Base-by-base conservation (phyloP, 257 asterid species). In the Nicotiana knightiana region DNA sequence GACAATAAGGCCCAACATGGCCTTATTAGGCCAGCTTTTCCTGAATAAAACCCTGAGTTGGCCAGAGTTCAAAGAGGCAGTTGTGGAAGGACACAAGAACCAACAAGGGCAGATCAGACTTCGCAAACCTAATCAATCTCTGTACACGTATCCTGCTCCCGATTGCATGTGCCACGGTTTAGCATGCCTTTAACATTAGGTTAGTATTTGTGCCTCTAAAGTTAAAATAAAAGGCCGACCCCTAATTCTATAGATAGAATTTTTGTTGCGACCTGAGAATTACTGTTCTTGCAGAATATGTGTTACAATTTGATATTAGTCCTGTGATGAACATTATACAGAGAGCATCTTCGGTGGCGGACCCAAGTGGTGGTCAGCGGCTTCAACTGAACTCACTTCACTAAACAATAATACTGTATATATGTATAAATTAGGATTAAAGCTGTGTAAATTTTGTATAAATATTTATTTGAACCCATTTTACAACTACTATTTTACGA, bases 1-100 rank as follows among this genome's bases (percentile, higher is more conserved):
- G 91, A 93, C 94, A 33, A 91, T 95, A 85, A 89, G 98, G 84
- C 99, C 97, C 0, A 93, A 89, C 87, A 92, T 95, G 99, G 91
- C 89, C 26, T 82, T 95, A 84, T 82, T 90, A 73, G 99, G 99
- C 5, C 98, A 90, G 84, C 95, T 95, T 63, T 95, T 93, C 92
- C 85, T 92, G 90, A 95, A 93, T 85, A 93, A 92, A 87, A 93
- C 57, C 83, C 82, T 91, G 73, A 88, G 63, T 43, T 95, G 98
- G 99, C 77, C 93, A 5, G 98, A 95, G 79, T 95, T 95, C 76
- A 86, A 88, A 83, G 91, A 85, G 33, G 89, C 95, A 0, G 88
- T 92, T 1, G 37, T 90, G 15, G 91, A 84, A 84, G 99, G 99
- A 66, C 99, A 95, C 85, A 82, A 78, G 80, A 88, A 83, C 85